Evolutionary conservation across 176 grass and related monocot genomes (phyloP).

Genomic region (Microstegium vimineum): DNA sequence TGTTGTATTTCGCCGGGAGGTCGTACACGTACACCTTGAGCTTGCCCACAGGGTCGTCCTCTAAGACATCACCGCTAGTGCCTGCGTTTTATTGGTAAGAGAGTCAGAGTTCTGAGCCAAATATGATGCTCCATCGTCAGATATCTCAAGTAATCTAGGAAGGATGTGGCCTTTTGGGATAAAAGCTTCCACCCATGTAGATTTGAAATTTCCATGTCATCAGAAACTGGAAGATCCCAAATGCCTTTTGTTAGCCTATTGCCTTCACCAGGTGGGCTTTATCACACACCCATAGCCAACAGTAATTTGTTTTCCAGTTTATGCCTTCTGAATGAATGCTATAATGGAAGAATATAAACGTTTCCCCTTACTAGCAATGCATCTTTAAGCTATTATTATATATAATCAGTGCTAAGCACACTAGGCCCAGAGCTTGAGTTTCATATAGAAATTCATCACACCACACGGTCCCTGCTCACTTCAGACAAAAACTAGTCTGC

Average conservation of each 20-base stretch:
- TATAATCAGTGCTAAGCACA: neutral
- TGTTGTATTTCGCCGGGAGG: constrained; percentile 7
- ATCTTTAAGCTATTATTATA: neutral
- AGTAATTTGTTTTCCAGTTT: too few relatives aligned
- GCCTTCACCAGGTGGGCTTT: too few relatives aligned
- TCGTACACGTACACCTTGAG: constrained; percentile 27
- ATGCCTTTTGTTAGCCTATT: too few relatives aligned
- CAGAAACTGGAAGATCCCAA: too few relatives aligned
- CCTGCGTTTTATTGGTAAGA: constrained; percentile 4
- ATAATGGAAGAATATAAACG: neutral
- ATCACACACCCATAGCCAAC: too few relatives aligned
- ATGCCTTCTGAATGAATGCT: too few relatives aligned
- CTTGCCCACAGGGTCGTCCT: neutral
- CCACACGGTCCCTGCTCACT: neutral
- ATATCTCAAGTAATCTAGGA: too few relatives aligned
- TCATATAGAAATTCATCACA: neutral
- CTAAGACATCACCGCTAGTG: neutral
- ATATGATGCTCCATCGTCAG: too few relatives aligned
- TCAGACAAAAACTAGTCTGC: neutral
- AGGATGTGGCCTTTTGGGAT: too few relatives aligned
- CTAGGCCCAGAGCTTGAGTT: neutral
- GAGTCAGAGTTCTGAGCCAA: too few relatives aligned
- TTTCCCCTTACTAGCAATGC: neutral
- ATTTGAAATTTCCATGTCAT: too few relatives aligned
- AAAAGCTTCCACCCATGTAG: too few relatives aligned